These are phyloP conservation scores for Aspergillus floridensis DNA, from an alignment of 2,329 filamentous ascomycete species.

Conservation along the genomic window DNA sequence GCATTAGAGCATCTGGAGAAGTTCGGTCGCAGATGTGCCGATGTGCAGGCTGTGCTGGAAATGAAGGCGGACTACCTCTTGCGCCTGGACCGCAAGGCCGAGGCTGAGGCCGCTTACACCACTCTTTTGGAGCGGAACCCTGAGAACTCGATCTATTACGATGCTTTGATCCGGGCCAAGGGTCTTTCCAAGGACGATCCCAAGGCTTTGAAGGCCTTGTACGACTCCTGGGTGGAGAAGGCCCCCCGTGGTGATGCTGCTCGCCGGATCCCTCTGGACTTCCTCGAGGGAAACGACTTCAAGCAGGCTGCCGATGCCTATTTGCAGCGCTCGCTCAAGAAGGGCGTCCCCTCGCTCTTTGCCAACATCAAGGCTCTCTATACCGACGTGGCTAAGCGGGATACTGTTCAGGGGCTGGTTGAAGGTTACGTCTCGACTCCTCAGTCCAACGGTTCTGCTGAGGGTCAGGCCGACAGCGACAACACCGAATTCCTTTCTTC, in stretches of 20 bases:
- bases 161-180: constrained; percentile 68
- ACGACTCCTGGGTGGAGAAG: constrained; percentile 76
- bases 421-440: constrained; percentile 65
- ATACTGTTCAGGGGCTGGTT: constrained; percentile 71
- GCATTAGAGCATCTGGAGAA: constrained; percentile 83
- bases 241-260: constrained; percentile 81
- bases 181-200: constrained; percentile 61
- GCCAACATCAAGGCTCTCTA: constrained; percentile 96
- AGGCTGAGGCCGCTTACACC: constrained; percentile 78
- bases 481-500: constrained; percentile 67
- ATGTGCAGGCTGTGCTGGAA: constrained; percentile 83
- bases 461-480: constrained; percentile 50
- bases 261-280: constrained; percentile 82
- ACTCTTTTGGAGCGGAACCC: constrained; percentile 80
- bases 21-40: constrained; percentile 72
- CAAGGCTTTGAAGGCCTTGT: constrained; percentile 69
- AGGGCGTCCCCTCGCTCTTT: constrained; percentile 93
- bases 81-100: constrained; percentile 71
- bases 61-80: constrained; percentile 79
- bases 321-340: constrained; percentile 78
- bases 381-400: constrained; percentile 70
- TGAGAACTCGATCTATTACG: constrained; percentile 84
- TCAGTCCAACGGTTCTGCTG: constrained; percentile 51
- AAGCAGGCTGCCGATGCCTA: constrained; percentile 73
- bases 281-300: constrained; percentile 80